A percentile compares a stretch with the other conserved stretches of the same genome.
Evolutionary conservation across 2,329 filamentous ascomycete genomes (phyloP).

Genomic region (Venturia pyrina): DNA sequence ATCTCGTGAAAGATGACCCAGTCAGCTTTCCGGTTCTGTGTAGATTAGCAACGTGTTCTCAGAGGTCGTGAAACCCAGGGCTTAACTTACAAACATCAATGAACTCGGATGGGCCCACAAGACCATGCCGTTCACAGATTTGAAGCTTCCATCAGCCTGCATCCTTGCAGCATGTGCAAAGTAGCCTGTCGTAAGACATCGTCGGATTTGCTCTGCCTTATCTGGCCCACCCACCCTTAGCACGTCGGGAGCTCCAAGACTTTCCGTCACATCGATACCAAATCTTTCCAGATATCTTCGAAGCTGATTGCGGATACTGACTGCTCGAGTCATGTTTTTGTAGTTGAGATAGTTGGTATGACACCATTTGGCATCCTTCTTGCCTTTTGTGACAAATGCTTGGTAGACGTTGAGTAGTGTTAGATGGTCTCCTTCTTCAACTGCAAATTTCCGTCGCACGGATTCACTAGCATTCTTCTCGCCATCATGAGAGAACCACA

Average conservation of each 20-base stretch:
- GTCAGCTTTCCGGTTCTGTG: conserved; percentile 75
- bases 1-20: conserved; percentile 96
- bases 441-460: conserved; percentile 71
- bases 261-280: conserved; percentile 60
- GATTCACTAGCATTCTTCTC: conserved; percentile 67
- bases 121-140: conserved; percentile 69
- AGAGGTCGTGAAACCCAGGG: neutral
- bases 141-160: conserved; percentile 86
- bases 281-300: conserved; percentile 81
- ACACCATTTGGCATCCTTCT: conserved; percentile 78
- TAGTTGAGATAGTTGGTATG: conserved; percentile 80
- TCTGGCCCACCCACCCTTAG: conserved; percentile 30
- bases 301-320: conserved; percentile 78
- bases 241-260: conserved; percentile 32
- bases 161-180: conserved; percentile 91
- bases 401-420: conserved; percentile 92
- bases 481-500: conserved; percentile 74
- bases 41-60: neutral
- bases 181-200: conserved; percentile 81
- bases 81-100: conserved; percentile 63
- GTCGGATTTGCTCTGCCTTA: conserved; percentile 63
- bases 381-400: conserved; percentile 72
- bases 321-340: conserved; percentile 69
- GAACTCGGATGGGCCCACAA: conserved; percentile 86
- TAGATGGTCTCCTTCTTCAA: conserved; percentile 86